Evolutionary conservation across 805 yeast species (phyloP), one percentile per base, ranked within the genome.

Genomic region (Saccharomycopsis malanga): DNA sequence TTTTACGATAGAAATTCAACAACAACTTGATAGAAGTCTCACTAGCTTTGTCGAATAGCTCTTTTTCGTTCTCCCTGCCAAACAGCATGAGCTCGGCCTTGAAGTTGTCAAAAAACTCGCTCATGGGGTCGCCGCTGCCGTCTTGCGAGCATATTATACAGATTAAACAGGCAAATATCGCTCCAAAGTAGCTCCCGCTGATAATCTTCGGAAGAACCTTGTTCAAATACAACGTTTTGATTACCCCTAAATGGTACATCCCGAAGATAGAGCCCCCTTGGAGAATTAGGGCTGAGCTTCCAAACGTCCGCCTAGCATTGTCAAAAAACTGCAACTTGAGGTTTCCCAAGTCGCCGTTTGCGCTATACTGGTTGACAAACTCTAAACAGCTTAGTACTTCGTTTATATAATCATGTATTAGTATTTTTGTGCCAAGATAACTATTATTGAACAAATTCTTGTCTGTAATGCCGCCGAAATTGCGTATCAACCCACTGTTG

Each of bases 181-280:
- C 94, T 1, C 98, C 98, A 51, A 87, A 84, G 0, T 96, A 93
- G 48, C 89, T 83, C 0, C 98, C 98, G 4, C 91, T 85, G 20
- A 91, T 78, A 2, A 93, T 84, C 36, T 83, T 68, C 0, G 98
- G 98, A 44, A 93, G 68, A 34, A 89, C 65, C 1, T 84, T 82
- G 53, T 83, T 79, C 54, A 74, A 73, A 51, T 82, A 76, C n/a
- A 93, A 68, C 0, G 93, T 91, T 53, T 83, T 83, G 6, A 91
- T 85, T 1, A 89, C 96, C 1, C 98, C 98, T 30, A 93, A 61
- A 62, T 93, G 98, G 57, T 95, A 89, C 52, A 93, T 67, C 0
- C 98, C 98, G 66, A 91, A 93, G 20, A 93, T 66, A 0, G 97
- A 84, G 2, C 98, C 98, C 24, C 98, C 98, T 64, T 93, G 97